Percentiles rank a stretch among this genome's conserved stretches.
These are phyloP conservation scores for Cymbopogon citratus DNA, from an alignment of 176 grass and related monocot genomes.

Conservation along the genomic window DNA sequence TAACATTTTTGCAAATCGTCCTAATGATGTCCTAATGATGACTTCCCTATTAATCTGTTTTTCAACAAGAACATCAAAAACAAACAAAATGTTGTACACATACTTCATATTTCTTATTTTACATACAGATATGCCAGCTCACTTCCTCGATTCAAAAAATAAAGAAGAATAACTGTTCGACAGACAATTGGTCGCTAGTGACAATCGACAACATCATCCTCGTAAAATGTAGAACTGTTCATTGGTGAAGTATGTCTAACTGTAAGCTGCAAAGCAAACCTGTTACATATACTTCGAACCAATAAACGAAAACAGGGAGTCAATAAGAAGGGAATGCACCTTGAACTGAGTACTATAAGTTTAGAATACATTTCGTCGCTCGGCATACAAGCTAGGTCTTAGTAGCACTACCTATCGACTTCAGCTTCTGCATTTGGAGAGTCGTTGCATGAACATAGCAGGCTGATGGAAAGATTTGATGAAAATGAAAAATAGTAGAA, in stretches of 20 bases:
- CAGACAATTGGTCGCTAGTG: not conserved
- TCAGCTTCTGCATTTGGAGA: conserved; percentile 67
- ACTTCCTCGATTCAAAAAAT: not conserved
- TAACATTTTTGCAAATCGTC: not conserved
- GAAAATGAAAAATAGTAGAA: not conserved
- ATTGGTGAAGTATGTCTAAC: not conserved
- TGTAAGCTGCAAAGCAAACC: not conserved
- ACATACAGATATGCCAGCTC: not conserved
- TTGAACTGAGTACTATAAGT: not conserved
- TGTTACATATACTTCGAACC: not conserved
- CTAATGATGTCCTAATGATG: too few species aligned
- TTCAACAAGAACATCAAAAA: not conserved
- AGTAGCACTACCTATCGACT: conserved; percentile 46
- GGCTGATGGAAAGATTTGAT: not conserved
- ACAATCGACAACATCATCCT: not conserved
- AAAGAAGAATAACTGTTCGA: not conserved
- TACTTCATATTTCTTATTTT: not conserved
- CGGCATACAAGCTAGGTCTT: conserved; percentile 25
- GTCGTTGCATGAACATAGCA: not conserved
- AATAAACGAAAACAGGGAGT: not conserved
- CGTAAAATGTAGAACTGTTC: not conserved
- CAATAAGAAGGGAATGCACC: not conserved
- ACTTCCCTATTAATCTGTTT: not conserved
- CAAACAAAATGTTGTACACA: not conserved
- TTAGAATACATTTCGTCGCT: not conserved